A percentile compares a stretch with the other conserved stretches of the same genome.
phyloP scores from a whole-genome alignment of 1,284 basidiomycete species.

The Cerrena zonata region DNA sequence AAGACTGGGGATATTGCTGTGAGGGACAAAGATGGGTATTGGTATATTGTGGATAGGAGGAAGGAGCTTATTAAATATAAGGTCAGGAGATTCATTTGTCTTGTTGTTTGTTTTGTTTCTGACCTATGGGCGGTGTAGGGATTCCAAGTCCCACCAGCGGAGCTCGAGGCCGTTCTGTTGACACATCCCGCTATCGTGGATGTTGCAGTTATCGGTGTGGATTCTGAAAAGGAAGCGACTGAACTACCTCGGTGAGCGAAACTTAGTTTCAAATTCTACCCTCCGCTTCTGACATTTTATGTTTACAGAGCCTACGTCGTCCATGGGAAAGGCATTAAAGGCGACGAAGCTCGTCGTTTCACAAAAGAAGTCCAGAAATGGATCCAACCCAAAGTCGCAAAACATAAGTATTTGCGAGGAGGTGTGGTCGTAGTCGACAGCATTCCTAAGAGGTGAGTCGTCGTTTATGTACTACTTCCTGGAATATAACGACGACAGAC shows the following conservation, averaged over 20 bases:
- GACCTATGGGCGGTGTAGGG: slow-evolving; percentile 15
- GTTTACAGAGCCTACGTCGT: slow-evolving; percentile 66
- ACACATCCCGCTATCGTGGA: slow-evolving; percentile 21
- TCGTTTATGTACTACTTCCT: background rate
- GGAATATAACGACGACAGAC: background rate
- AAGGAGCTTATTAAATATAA: slow-evolving; percentile 87
- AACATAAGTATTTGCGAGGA: slow-evolving; percentile 62
- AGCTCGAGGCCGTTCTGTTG: slow-evolving; percentile 20
- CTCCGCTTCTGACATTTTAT: background rate
- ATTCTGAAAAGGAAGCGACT: slow-evolving; percentile 44
- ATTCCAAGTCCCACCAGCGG: slow-evolving; percentile 20
- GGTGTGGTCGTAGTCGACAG: slow-evolving; percentile 39
- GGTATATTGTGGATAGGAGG: slow-evolving; percentile 61
- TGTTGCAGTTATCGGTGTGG: slow-evolving; percentile 22
- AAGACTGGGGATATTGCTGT: slow-evolving; percentile 77
- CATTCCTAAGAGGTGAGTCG: slow-evolving; percentile 62
- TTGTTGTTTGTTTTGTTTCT: background rate
- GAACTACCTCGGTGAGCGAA: slow-evolving; percentile 67
- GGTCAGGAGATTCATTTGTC: slow-evolving; percentile 26
- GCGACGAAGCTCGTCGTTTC: slow-evolving; percentile 37
- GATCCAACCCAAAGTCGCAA: slow-evolving; percentile 57
- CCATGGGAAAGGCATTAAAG: slow-evolving; percentile 36
- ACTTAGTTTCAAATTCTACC: too few relatives aligned
- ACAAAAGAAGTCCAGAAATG: slow-evolving; percentile 51
- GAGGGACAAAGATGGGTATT: slow-evolving; percentile 59